Percentiles rank a stretch among this genome's conserved stretches.
These are phyloP conservation scores for Fraxinus xanthoxyloides DNA, from an alignment of 305 asterid species.

Conservation along the genomic window DNA sequence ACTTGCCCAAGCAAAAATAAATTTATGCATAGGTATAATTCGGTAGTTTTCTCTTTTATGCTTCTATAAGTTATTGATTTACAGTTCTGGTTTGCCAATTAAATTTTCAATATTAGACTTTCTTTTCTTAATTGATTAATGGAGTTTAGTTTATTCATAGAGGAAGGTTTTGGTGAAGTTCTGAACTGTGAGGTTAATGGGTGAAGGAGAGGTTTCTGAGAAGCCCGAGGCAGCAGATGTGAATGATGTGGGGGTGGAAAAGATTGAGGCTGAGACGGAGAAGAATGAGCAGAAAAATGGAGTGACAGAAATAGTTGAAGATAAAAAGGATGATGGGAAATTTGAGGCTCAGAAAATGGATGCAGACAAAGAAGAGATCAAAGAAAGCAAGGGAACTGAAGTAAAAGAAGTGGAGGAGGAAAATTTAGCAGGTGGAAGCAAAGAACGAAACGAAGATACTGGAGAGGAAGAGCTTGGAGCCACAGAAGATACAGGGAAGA, in stretches of 20 bases:
- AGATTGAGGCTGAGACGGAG: background rate
- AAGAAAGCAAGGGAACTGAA: conserved; percentile 19
- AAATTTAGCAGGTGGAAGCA: conserved; percentile 8
- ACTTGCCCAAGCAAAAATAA: background rate
- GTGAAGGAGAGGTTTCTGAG: conserved; percentile 54
- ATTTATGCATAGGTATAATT: background rate
- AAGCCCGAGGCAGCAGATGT: conserved; percentile 47
- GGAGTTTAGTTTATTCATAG: background rate
- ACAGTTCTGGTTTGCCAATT: background rate
- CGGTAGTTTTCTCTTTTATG: background rate
- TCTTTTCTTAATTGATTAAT: background rate
- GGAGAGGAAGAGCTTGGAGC: conserved; percentile 19
- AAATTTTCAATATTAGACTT: background rate
- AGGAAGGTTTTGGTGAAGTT: background rate
- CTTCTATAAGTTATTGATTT: background rate
- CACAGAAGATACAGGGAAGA: conserved; percentile 16
- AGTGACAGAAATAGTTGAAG: background rate
- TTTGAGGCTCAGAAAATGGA: background rate
- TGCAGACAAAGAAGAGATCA: background rate
- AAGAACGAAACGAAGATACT: background rate
- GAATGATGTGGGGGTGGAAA: conserved; percentile 13
- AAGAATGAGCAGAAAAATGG: background rate
- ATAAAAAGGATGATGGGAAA: background rate
- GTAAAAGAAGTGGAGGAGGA: conserved; percentile 12
- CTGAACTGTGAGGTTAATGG: conserved; percentile 37